Evolutionary conservation across 31 red algal species (phyloP), one percentile per base, ranked within the genome.

Genomic region (Endocladia muricata): DNA sequence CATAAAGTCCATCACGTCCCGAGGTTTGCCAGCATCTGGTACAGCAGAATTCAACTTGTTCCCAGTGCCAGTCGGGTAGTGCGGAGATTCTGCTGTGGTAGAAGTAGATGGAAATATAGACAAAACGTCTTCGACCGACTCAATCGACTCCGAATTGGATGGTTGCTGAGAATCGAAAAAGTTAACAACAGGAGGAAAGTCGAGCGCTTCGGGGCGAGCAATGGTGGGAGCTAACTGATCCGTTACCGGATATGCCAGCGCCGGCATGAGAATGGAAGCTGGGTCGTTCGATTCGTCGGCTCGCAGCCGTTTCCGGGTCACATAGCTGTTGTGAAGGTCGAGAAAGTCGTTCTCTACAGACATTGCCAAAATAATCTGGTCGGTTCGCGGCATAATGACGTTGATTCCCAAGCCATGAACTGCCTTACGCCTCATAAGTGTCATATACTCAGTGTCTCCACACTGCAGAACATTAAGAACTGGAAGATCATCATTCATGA

Each of bases 371-470:
- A 79, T 34, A 13, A 43, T 42, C 2, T 56, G 36, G 33, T 88
- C 75, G 3, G 69, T 33, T 32, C 65, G 74, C 13, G 76, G 62
- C 47, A 79, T 69, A 37, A 88, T 47, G 41, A 88, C 74, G 49
- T 72, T 62, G 8, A 88, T 58, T 55, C 85, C 85, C 19, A 88
- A 33, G 40, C 76, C 85, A 41, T 82, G 70, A 29, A 90, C 78
- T 34, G 86, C 77, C 41, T 90, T 90, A 2, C 72, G 40, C 39
- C 78, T 74, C 8, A 77, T 19, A 21, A 76, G 30, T 2, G 35
- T 38, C 35, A 90, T 69, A 51, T 90, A 90, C 30, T 83, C 72
- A 4, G 61, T 76, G 49, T 90, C 43, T 30, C 86, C 86, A 23
- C 68, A 70, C 17, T 82, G 68, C 34, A 90, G 38, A 11, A 90